Percentiles rank a stretch among this genome's conserved stretches.
These are phyloP conservation scores for Candida methanosorbosa DNA, from an alignment of 805 yeast genomes.

Conservation along the genomic window DNA sequence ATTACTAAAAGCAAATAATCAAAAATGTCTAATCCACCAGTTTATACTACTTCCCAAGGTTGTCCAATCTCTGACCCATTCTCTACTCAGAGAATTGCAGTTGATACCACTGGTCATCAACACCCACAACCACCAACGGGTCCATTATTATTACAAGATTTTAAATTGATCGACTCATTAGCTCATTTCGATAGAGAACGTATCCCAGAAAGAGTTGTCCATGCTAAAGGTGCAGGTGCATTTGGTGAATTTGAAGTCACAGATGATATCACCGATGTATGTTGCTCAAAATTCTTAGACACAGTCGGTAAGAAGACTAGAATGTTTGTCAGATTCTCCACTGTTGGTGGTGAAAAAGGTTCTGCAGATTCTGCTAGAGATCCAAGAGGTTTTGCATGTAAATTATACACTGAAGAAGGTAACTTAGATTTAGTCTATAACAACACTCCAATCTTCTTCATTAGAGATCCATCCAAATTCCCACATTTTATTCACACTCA, in stretches of 20 bases:
- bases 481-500: conserved; percentile 87
- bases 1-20: background rate
- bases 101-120: conserved; percentile 28
- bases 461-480: conserved; percentile 80
- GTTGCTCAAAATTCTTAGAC: conserved; percentile 61
- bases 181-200: conserved; percentile 89
- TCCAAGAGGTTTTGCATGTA: conserved; percentile 79
- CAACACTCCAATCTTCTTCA: conserved; percentile 79
- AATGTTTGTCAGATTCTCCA: conserved; percentile 68
- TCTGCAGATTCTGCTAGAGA: conserved; percentile 80
- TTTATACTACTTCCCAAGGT: conserved; percentile 66
- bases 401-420: conserved; percentile 78
- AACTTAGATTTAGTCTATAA: conserved; percentile 79
- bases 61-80: conserved; percentile 70
- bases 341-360: conserved; percentile 82
- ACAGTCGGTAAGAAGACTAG: conserved; percentile 74
- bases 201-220: conserved; percentile 89
- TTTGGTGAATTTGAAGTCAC: conserved; percentile 82
- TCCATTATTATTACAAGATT: conserved; percentile 75
- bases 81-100: conserved; percentile 67
- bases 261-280: conserved; percentile 70
- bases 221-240: conserved; percentile 92
- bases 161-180: conserved; percentile 67
- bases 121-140: conserved; percentile 39
- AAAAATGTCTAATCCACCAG: conserved; percentile 36